Evolutionary conservation across 306 rosid species (phyloP).

Genomic region (Datisca glomerata): DNA sequence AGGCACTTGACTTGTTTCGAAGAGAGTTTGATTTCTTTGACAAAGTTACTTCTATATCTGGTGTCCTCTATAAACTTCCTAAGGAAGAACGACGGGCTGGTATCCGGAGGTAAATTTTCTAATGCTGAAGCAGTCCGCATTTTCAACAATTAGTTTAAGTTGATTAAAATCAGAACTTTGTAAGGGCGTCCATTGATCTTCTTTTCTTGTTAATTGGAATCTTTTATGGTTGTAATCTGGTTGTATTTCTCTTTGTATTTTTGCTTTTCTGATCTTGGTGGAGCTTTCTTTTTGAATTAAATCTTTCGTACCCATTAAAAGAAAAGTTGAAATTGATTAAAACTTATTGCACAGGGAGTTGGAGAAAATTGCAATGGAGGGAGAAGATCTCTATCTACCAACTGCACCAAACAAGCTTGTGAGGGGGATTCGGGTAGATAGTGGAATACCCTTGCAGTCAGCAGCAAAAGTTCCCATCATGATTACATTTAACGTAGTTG

Average conservation of each 20-base stretch:
- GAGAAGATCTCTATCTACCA: conserved; percentile 89
- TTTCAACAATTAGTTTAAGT: background rate
- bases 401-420: conserved; percentile 87
- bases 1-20: conserved; percentile 62
- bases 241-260: too few species aligned
- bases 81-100: conserved; percentile 96
- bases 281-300: too few species aligned
- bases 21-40: conserved; percentile 97
- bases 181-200: too few species aligned
- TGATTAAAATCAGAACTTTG: too few species aligned
- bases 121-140: background rate
- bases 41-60: conserved; percentile 96
- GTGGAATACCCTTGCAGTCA: conserved; percentile 95
- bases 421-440: conserved; percentile 73
- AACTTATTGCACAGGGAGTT: conserved; percentile 54
- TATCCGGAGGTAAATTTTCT: conserved; percentile 45
- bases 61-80: conserved; percentile 65
- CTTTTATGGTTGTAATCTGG: too few species aligned
- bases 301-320: too few species aligned
- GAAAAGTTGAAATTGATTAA: background rate
- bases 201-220: too few species aligned
- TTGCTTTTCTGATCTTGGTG: too few species aligned
- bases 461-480: conserved; percentile 98
- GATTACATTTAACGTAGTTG: conserved; percentile 80
- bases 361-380: conserved; percentile 80